Evolutionary conservation across 352 stramenopile genomes (phyloP), one percentile per base, ranked within the genome.

Genomic region (Globisporangium cystogenes): DNA sequence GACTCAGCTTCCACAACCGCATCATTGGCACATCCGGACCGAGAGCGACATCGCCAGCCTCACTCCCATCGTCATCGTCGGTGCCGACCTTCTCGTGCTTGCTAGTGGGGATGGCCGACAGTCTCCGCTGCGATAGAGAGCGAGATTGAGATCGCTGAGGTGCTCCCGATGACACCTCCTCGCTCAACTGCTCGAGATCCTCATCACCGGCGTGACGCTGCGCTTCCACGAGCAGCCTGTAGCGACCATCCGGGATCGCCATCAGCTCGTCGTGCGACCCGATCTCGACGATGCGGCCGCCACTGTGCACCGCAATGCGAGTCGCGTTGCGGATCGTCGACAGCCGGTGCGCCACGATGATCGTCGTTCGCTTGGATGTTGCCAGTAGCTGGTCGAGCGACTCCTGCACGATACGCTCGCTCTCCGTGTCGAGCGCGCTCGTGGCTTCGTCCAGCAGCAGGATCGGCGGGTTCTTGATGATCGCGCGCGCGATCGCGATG

Each of bases 321-420:
- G 98, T 82, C 48, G 91, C 96, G 69, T 97, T 82, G 48, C 91
- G 85, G 55, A 98, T 89, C 12, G 93, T 98, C 48, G 82, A 96
- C 23, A 99, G 64, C 14, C 96, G 83, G 51, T 99, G 72, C 15
- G 99, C 96, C 20, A 93, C 82, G 55, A 99, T 99, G 41, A 82
- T 73, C 60, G 98, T 82, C 48, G 91, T 43, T 5, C 37, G 37
- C 37, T 43, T 43, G 37, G 37, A 43, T 14, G 37, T 18, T 8
- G 37, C 37, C 1, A 43, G 18, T 18, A 43, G 12, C 12, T 18
- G 42, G 58, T 96, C 84, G 10, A 96, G 65, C 45, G 86, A 89
- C 5, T 68, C 53, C 52, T 97, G 88, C 2, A 36, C 33, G 14
- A 39, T 39, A 4, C 64, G 59, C 55, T 97, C 89, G 58, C 76